phyloP scores from a whole-genome alignment of 2,329 filamentous ascomycete genomes.

The Aspergillus sp. region DNA sequence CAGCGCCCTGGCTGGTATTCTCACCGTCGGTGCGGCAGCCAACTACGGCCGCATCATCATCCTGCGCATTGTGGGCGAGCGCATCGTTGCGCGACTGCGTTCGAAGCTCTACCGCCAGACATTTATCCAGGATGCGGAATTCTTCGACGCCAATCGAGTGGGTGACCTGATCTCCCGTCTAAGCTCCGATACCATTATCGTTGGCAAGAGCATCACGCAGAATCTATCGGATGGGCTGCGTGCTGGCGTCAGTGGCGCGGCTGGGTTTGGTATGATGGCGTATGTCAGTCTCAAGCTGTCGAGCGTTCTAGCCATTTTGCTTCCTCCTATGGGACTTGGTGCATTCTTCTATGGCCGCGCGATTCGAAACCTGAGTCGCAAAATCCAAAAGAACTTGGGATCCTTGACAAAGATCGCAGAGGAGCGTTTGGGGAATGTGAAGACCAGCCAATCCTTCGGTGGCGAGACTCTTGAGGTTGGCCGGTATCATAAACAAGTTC shows the following conservation, averaged over 20 bases:
- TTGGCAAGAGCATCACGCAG: slow-evolving; percentile 96
- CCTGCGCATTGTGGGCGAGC: slow-evolving; percentile 85
- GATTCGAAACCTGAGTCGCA: slow-evolving; percentile 79
- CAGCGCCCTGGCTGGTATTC: slow-evolving; percentile 61
- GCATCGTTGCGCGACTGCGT: slow-evolving; percentile 81
- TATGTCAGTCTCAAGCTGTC: slow-evolving; percentile 89
- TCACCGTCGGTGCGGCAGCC: slow-evolving; percentile 74
- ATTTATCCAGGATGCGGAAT: slow-evolving; percentile 95
- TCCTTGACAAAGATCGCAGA: slow-evolving; percentile 94
- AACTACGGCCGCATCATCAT: slow-evolving; percentile 94
- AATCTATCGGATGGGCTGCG: slow-evolving; percentile 94
- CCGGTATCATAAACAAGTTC: slow-evolving; percentile 85
- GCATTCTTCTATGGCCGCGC: slow-evolving; percentile 86
- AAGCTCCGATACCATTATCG: slow-evolving; percentile 92
- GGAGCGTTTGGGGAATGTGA: slow-evolving; percentile 92
- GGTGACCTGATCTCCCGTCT: slow-evolving; percentile 93
- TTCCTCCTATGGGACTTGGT: slow-evolving; percentile 80
- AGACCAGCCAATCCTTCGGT: slow-evolving; percentile 91
- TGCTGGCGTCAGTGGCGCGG: slow-evolving; percentile 77
- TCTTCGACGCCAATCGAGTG: slow-evolving; percentile 95
- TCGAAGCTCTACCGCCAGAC: slow-evolving; percentile 86
- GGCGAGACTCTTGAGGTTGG: slow-evolving; percentile 83
- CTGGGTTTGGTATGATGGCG: slow-evolving; percentile 88
- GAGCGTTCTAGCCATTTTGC: slow-evolving; percentile 73
- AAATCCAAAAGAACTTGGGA: slow-evolving; percentile 89